A percentile compares a stretch with the other conserved stretches of the same genome.
Evolutionary conservation across 2,329 filamentous ascomycete genomes (phyloP).

Genomic region (Ceratocystis destructans): DNA sequence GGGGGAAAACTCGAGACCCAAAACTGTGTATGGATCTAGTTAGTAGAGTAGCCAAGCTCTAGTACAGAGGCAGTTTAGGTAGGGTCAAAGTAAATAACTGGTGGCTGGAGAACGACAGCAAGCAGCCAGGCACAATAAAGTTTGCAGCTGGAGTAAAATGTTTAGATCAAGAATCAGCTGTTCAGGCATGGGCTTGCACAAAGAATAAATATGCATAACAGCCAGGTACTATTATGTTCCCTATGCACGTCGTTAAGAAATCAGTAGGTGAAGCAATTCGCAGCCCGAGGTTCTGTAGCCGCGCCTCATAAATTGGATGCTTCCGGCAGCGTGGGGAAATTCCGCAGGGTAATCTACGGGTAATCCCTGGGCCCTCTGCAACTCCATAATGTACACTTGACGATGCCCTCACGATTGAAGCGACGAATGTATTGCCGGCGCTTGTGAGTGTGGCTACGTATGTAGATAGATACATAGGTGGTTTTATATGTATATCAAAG

Average conservation of each 20-base stretch:
- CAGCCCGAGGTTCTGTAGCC: not conserved
- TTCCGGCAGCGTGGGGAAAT: not conserved
- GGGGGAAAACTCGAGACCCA: not conserved
- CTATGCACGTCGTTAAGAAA: not conserved
- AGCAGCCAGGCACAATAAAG: not conserved
- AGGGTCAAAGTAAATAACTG: not conserved
- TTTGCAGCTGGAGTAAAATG: not conserved
- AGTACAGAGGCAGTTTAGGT: not conserved
- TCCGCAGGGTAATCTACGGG: not conserved
- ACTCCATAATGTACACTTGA: not conserved
- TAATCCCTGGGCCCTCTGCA: not conserved
- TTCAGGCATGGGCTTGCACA: not conserved
- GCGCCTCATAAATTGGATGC: not conserved
- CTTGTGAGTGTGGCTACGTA: not conserved
- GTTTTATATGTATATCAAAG: not conserved
- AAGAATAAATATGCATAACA: conserved; percentile 1
- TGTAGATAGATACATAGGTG: not conserved
- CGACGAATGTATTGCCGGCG: not conserved
- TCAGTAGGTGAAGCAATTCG: not conserved
- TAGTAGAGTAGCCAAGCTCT: conserved; percentile 2
- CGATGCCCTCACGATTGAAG: not conserved
- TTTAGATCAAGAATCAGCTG: not conserved
- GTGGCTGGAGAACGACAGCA: conserved; percentile 1
- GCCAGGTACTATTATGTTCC: not conserved
- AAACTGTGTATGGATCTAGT: not conserved